These are phyloP conservation scores for Nakazawaea wickerhamii DNA, from an alignment of 805 yeast species.

Conservation along the genomic window DNA sequence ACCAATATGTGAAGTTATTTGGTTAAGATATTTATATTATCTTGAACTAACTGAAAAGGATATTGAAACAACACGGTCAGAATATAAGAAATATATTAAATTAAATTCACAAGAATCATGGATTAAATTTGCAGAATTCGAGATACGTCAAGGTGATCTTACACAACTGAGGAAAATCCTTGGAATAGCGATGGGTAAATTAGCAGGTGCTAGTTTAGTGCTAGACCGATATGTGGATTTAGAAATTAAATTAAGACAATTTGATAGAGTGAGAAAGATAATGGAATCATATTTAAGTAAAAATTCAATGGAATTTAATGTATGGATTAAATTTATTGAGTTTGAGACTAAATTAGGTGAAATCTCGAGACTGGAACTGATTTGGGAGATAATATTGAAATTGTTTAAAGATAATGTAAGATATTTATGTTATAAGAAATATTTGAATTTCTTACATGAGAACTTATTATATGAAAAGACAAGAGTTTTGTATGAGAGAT, in stretches of 20 bases:
- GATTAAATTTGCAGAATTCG: constrained; percentile 67
- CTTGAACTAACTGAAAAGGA: constrained; percentile 49
- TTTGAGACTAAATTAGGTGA: constrained; percentile 70
- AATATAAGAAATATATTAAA: constrained; percentile 42
- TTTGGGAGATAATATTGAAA: constrained; percentile 61
- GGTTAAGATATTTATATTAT: constrained; percentile 62
- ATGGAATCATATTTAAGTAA: constrained; percentile 61
- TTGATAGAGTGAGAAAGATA: constrained; percentile 71
- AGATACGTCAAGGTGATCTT: constrained; percentile 54
- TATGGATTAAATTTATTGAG: constrained; percentile 62
- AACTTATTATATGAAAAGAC: constrained; percentile 43
- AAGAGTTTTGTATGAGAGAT: constrained; percentile 40
- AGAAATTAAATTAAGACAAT: constrained; percentile 67
- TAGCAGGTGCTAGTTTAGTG: constrained; percentile 49
- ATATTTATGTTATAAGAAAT: constrained; percentile 18
- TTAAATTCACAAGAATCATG: constrained; percentile 58
- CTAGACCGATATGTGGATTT: constrained; percentile 60
- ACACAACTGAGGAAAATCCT: constrained; percentile 56
- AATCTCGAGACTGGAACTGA: constrained; percentile 55
- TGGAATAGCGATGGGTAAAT: constrained; percentile 67
- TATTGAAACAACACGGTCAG: constrained; percentile 37
- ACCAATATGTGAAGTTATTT: constrained; percentile 58
- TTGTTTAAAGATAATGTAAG: too few relatives aligned
- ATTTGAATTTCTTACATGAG: constrained; percentile 16
- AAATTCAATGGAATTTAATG: constrained; percentile 33